These are phyloP conservation scores for Lablab purpureus DNA, from an alignment of 306 rosid genomes.

Conservation along the genomic window DNA sequence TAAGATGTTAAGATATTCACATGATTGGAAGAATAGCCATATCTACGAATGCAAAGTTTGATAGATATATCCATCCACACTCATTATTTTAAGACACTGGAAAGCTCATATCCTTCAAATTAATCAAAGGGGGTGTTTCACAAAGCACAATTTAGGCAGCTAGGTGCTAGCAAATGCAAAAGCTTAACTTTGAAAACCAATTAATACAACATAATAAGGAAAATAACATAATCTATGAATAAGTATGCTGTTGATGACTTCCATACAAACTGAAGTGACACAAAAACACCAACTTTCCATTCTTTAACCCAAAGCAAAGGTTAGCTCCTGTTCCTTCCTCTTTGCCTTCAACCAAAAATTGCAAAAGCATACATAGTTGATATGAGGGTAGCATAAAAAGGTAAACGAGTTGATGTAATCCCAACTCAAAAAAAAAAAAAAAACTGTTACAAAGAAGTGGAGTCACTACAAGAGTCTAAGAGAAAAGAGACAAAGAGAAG, in stretches of 20 bases:
- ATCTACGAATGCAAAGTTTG: constrained; percentile 8
- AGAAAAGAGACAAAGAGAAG: too few relatives aligned
- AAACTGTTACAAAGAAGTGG: too few relatives aligned
- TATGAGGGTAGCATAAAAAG: not conserved
- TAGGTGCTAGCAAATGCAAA: not conserved
- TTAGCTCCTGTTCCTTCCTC: not conserved
- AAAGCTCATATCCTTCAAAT: not conserved
- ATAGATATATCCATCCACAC: not conserved
- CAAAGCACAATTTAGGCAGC: not conserved
- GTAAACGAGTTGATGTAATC: too few relatives aligned
- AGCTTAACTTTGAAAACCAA: not conserved
- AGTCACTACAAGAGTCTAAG: too few relatives aligned
- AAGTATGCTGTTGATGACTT: not conserved
- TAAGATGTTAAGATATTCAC: not conserved
- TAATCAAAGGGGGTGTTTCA: not conserved
- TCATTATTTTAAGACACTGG: not conserved
- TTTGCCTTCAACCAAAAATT: not conserved
- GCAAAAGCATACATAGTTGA: not conserved
- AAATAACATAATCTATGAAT: not conserved
- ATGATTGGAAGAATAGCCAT: not conserved
- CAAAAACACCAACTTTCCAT: not conserved
- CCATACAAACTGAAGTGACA: not conserved
- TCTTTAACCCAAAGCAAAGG: not conserved
- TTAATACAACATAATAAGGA: not conserved
- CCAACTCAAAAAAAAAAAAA: too few relatives aligned